Conservation (phyloP, 176 grass and related monocot genomes). For the Tillandsia fasciculata region DNA sequence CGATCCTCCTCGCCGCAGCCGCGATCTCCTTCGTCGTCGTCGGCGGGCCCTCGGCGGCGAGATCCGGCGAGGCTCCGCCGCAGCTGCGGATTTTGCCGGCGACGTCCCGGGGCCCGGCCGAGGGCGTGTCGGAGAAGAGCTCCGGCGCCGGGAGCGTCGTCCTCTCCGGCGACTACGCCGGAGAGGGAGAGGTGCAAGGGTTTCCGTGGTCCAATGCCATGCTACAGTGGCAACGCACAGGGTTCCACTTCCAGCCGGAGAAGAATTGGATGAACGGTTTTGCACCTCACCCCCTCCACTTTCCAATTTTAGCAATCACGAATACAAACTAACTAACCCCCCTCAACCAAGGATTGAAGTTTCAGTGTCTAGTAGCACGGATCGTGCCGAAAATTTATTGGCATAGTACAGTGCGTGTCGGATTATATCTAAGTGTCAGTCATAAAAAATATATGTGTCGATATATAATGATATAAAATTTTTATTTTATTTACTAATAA, state of each 20-base stretch:
- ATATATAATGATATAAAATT: no score
- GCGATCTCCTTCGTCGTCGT: conserved; percentile 15
- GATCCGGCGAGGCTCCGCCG: neutral
- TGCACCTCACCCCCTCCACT: neutral
- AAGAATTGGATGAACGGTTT: conserved; percentile 98
- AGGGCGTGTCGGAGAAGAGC: conserved; percentile 80
- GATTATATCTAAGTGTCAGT: no score
- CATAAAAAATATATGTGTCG: no score
- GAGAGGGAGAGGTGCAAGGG: conserved; percentile 4
- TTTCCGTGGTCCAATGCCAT: conserved; percentile 76
- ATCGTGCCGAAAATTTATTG: no score
- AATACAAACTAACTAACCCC: no score
- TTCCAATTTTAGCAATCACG: neutral
- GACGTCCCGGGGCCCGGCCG: conserved; percentile 26
- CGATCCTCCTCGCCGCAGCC: conserved; percentile 16
- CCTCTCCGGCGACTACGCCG: neutral
- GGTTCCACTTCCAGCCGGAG: conserved; percentile 84
- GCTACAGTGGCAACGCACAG: conserved; percentile 85
- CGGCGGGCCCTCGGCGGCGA: neutral
- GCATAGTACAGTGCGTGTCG: no score
- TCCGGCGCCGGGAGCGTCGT: neutral
- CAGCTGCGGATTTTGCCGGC: neutral
- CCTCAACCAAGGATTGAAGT: no score
- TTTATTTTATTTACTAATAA: no score
- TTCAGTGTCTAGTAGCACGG: no score